A percentile compares a stretch with the other conserved stretches of the same genome.
Evolutionary conservation across 2,329 filamentous ascomycete genomes (phyloP).

Genomic region (Neoarthrinium moseri): DNA sequence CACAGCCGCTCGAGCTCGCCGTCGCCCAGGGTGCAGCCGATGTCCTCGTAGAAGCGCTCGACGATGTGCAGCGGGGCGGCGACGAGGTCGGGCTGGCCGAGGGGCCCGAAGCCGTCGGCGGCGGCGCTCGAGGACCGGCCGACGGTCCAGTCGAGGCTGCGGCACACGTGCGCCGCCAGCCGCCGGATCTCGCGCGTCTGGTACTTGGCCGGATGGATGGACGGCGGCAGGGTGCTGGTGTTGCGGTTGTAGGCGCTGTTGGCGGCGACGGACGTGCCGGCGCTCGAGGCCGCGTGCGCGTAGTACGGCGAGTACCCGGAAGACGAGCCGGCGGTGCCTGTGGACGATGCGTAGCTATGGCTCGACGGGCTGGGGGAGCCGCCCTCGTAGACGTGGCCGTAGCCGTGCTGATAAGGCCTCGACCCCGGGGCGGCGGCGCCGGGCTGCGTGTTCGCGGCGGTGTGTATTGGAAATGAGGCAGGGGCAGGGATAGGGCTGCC

Average conservation of each 20-base stretch:
- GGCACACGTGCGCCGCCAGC: conserved; percentile 48
- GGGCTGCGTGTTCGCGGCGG: not conserved
- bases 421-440: not conserved
- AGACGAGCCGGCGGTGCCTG: not conserved
- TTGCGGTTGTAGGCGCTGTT: not conserved
- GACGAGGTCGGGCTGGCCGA: conserved; percentile 25
- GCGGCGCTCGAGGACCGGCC: conserved; percentile 19
- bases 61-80: conserved; percentile 25
- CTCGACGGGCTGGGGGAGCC: not conserved
- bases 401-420: too few species aligned
- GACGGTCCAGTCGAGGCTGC: conserved; percentile 47
- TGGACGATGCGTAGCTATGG: not conserved
- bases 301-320: not conserved
- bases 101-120: not conserved
- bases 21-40: conserved; percentile 18
- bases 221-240: conserved; percentile 29
- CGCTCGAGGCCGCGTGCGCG: conserved; percentile 4
- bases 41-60: conserved; percentile 21
- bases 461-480: not conserved
- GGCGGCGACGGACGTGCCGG: conserved; percentile 29
- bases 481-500: conserved; percentile 30
- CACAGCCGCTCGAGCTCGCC: conserved; percentile 24
- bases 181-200: conserved; percentile 37
- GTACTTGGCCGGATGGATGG: conserved; percentile 41
- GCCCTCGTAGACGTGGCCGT: not conserved